Conservation (phyloP, 2,329 filamentous ascomycete genomes). For the Colletotrichum noveboracense region DNA sequence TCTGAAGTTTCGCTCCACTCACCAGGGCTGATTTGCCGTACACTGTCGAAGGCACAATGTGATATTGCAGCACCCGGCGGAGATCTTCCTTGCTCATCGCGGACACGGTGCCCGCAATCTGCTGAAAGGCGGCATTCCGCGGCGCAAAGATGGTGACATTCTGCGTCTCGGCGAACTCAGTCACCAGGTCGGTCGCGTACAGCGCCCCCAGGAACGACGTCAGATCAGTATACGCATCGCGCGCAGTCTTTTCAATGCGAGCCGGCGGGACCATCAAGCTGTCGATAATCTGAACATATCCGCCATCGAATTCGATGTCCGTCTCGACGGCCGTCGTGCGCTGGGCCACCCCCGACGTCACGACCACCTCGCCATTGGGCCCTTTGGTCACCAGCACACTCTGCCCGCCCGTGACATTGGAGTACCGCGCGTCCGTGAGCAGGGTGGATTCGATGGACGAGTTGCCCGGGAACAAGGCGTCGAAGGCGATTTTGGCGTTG, state of each 20-base stretch:
- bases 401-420: conserved; percentile 56
- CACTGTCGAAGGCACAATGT: conserved; percentile 12
- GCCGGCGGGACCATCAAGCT: conserved; percentile 53
- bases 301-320: conserved; percentile 53
- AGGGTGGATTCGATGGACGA: conserved; percentile 48
- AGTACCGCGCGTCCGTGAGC: conserved; percentile 45
- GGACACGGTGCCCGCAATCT: not conserved
- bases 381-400: conserved; percentile 51
- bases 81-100: conserved; percentile 1
- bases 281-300: conserved; percentile 58
- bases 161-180: conserved; percentile 15
- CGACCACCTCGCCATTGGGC: conserved; percentile 33
- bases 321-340: conserved; percentile 44
- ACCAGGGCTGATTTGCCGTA: not conserved
- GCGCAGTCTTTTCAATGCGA: conserved; percentile 15
- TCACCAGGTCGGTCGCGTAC: conserved; percentile 15
- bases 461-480: conserved; percentile 38
- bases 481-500: conserved; percentile 50
- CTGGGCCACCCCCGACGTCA: conserved; percentile 38
- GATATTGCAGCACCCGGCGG: conserved; percentile 18
- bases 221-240: conserved; percentile 19
- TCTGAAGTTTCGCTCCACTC: not conserved
- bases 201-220: conserved; percentile 21
- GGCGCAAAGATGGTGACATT: conserved; percentile 22
- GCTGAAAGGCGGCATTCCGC: conserved; percentile 17